Evolutionary conservation across 352 stramenopile genomes (phyloP), one percentile per base, ranked within the genome.

Genomic region (Pythium diclinum): DNA sequence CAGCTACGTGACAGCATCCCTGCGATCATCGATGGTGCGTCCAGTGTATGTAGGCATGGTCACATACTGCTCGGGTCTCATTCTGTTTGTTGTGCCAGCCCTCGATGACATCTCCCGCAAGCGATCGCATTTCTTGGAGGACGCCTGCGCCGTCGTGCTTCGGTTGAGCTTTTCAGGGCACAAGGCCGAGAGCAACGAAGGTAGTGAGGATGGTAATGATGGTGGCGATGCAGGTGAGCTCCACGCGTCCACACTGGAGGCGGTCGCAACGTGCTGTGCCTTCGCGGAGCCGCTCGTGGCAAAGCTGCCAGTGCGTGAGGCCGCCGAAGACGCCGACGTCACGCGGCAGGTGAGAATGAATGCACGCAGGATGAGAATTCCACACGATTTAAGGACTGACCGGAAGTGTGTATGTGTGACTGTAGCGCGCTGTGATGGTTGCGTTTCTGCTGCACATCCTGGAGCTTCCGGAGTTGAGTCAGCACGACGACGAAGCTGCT

Each of bases 81-180:
- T 17, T 52, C 46, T 16, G 28, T 52, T 52, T 28, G 16, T 32
- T 23, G 3, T 19, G 3, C 4, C 33, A 90, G 82, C 81, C 19
- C 66, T 92, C 17, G 60, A 14, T 1, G 73, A 85, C 34, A 84
- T 92, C 30, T 16, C 67, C 6, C 77, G 80, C 42, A 92, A 92
- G 59, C 76, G 77, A 38, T 90, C 81, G 58, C 72, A 72, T 32
- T 90, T 92, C 59, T 63, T 91, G 25, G 82, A 91, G 69, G 81
- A 89, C 66, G 64, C 78, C 13, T 83, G 85, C 59, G 74, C 76
- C 1, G 65, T 68, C 11, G 78, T 91, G 34, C 53, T 88, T n/a
- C 73, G 40, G 55, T 59, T 64, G 30, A 61, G 65, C 40, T 57
- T 72, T 19, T 6, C 6, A n/a, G 23, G 13, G 11, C n/a, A 28